These are phyloP conservation scores for Quercus ilex DNA, from an alignment of 306 rosid genomes.

Conservation along the genomic window DNA sequence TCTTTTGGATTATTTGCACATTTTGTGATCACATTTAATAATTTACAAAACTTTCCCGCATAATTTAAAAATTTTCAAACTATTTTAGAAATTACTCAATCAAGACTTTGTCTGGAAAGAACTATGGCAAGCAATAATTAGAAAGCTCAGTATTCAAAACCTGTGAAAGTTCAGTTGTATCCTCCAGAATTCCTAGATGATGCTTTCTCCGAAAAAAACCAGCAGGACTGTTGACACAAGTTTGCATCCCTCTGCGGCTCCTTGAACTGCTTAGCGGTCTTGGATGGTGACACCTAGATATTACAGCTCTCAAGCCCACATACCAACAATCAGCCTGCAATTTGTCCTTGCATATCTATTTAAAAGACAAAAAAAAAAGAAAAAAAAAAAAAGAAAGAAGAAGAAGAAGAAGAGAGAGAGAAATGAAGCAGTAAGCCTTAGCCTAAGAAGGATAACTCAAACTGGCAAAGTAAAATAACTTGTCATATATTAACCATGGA, in stretches of 20 bases:
- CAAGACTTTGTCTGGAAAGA: neutral
- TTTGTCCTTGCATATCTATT: conserved; percentile 80
- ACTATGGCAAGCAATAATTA: neutral
- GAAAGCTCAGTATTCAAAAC: conserved; percentile 32
- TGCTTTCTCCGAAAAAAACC: conserved; percentile 71
- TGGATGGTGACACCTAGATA: conserved; percentile 48
- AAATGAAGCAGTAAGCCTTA: conserved; percentile 10
- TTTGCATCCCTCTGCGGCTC: conserved; percentile 64
- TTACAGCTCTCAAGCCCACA: conserved; percentile 67
- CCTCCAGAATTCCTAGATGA: conserved; percentile 78
- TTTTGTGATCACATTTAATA: neutral
- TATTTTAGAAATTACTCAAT: neutral
- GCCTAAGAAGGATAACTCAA: conserved; percentile 1
- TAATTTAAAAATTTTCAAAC: neutral
- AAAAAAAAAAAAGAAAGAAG: neutral
- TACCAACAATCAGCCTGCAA: conserved; percentile 77
- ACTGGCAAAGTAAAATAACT: neutral
- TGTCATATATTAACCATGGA: neutral
- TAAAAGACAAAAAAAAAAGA: neutral
- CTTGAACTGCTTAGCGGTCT: conserved; percentile 46
- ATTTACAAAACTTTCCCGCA: neutral
- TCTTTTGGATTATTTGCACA: neutral
- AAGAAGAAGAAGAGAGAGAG: too few relatives aligned
- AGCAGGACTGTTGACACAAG: conserved; percentile 84
- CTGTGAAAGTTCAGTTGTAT: conserved; percentile 56